phyloP scores from a whole-genome alignment of 805 yeast genomes.

The Nakazawaea peltata region DNA sequence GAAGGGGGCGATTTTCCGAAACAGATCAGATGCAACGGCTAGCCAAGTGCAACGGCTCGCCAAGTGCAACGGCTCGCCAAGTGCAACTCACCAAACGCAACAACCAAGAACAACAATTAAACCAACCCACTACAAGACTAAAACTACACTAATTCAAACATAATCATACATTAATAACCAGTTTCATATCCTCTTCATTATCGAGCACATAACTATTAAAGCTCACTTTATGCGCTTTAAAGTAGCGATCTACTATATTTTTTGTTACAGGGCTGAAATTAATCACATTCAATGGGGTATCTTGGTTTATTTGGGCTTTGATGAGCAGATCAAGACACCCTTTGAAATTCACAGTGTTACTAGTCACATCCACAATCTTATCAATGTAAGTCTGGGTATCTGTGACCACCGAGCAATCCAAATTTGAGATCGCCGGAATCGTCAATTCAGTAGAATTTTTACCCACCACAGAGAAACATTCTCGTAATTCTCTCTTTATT shows the following conservation, averaged over 20 bases:
- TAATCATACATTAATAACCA: too few species aligned
- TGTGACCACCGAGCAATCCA: slow-evolving; percentile 16
- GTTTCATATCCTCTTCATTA: too few species aligned
- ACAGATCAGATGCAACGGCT: too few species aligned
- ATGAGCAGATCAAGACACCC: slow-evolving; percentile 19
- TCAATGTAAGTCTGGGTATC: slow-evolving; percentile 14
- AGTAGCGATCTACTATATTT: slow-evolving; percentile 16
- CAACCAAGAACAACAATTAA: too few species aligned
- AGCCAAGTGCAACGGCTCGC: too few species aligned
- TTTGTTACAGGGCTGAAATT: slow-evolving; percentile 23
- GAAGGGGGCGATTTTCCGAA: too few species aligned
- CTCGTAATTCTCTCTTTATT: slow-evolving; percentile 17
- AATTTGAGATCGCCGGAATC: slow-evolving; percentile 22
- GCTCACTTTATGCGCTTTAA: slow-evolving; percentile 1
- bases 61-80: too few species aligned
- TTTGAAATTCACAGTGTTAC: slow-evolving; percentile 23
- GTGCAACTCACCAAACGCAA: too few species aligned
- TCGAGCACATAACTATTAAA: slow-evolving; percentile 3
- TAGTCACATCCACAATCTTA: slow-evolving; percentile 22
- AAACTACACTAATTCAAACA: too few species aligned
- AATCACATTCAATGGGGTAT: slow-evolving; percentile 14
- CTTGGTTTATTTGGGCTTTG: neutral
- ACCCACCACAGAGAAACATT: slow-evolving; percentile 7
- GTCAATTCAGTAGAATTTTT: neutral
- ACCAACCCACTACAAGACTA: too few species aligned